Evolutionary conservation across 768 basidiomycete species (phyloP).

Genomic region (Dictyophora rubrovolvata): DNA sequence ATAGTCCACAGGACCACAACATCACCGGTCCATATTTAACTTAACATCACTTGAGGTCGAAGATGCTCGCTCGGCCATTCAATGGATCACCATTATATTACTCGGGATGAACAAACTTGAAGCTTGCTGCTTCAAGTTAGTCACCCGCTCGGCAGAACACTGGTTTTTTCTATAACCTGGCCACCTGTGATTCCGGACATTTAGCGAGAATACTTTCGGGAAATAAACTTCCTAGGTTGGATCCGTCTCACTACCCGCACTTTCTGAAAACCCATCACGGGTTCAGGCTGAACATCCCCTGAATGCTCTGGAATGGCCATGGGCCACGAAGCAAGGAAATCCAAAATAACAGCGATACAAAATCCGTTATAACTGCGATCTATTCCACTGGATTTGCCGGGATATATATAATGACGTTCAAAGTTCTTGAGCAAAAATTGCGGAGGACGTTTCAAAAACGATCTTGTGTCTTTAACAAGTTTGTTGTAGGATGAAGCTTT

Average conservation of each 20-base stretch:
- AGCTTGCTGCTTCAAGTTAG: too few relatives aligned
- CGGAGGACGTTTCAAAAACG: too few relatives aligned
- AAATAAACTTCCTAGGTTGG: neutral
- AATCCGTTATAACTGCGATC: neutral
- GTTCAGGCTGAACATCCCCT: neutral
- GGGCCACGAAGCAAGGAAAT: neutral
- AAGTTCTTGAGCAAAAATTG: too few relatives aligned
- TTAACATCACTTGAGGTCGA: too few relatives aligned
- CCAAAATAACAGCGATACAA: neutral
- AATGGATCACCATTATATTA: too few relatives aligned
- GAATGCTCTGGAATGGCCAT: neutral
- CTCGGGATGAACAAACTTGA: too few relatives aligned
- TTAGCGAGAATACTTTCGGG: neutral
- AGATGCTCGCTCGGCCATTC: too few relatives aligned
- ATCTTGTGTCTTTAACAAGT: too few relatives aligned
- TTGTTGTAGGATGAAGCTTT: constrained; percentile 1
- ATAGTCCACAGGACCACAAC: too few relatives aligned
- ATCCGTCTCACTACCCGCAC: neutral
- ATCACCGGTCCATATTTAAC: too few relatives aligned
- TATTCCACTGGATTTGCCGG: neutral
- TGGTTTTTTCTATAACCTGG: neutral
- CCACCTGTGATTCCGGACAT: neutral
- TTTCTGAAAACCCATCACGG: neutral
- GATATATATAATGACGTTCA: neutral
- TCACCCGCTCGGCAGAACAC: too few relatives aligned